Base-by-base conservation (phyloP, 495 filamentous ascomycete genomes). In the Hyaloscypha hepaticicola region DNA sequence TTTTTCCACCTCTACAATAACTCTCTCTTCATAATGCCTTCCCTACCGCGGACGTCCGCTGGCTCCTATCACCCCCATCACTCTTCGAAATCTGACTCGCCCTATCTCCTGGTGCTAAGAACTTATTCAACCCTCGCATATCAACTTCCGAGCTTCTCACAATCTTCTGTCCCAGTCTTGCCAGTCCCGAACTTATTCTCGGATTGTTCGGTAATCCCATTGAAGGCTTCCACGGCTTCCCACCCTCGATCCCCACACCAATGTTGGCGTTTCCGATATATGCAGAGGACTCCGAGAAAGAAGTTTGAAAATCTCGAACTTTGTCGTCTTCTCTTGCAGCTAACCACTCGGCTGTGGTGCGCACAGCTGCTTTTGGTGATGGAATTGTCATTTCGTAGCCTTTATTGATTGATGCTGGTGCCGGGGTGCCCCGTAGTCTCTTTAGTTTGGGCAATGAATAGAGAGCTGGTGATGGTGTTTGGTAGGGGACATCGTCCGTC, bases 311-410 rank as follows among this genome's bases (percentile, higher is more conserved):
- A 24, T 22, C 7, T 27, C 22, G 11, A 58, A 29, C 7, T 50
- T 27, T 21, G 24, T 3, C 49, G 25, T 65, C 24, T 26, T 64
- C 12, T 26, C 55, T 29, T 4, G 66, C 56, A 22, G 63, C 58
- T 21, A 72, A 50, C 70, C 67, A 69, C 58, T 72, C 67, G 19
- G 67, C 64, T 38, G 70, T 69, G 22, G 52, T 65, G 3, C 66
- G 34, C n/a, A 68, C 38, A 26, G 51, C 60, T 5, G 56, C 53
- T 4, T n/a, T 27, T 6, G 66, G 62, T 6, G 63, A 48, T 1
- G 66, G 69, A 22, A 66, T 49, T 3, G n/a, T 33, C 69, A 69
- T 69, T 5, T 21, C 24, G 28, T 55, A 52, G 14, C 21, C 24
- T 31, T 58, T 8, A 9, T 45, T 34, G 9, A 45, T 25, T 12